Base-by-base conservation (phyloP, 208 protist species). In the Acanthamoeba sp. region DNA sequence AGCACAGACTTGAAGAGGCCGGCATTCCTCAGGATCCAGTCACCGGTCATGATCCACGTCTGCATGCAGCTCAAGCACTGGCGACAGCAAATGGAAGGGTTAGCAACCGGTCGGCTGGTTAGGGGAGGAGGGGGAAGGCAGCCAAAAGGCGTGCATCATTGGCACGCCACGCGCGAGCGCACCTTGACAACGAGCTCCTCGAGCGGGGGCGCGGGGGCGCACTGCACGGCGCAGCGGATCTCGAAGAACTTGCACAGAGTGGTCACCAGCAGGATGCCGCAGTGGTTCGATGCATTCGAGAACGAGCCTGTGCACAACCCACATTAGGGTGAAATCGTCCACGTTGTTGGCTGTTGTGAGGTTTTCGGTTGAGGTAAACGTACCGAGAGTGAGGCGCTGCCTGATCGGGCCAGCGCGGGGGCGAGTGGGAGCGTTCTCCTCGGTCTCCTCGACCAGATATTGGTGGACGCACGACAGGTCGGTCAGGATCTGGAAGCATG, bases 191-290 rank as follows among this genome's bases (percentile, higher is more conserved):
- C 29, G 34, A 91, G 42, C 42, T 73, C 59, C 27, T 71, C 84
- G 22, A 45, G 45, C 34, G 84, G 84, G 12, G 84, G 84, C 1
- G 48, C 3, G 14, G 84, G 84, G 6, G 84, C 50, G 55, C 84
- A 91, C 22, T 91, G 84, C 5, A 50, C 22, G 24, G 50, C 32
- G 42, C 50, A 71, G 22, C 59, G 84, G 22, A 91, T 71, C 32
- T 91, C 84, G 38, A 91, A 91, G 55, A 91, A 91, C 55, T 91
- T 91, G 84, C 84, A 91, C 84, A 91, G 16, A 16, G 57, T 91
- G 32, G 84, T 73, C 34, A 91, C 59, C 29, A 91, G 84, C 84
- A 91, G 55, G 36, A 91, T 91, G 24, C 84, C 84, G 16, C 84
- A 64, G 20, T 91, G 84, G 55, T 91, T 91, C 6, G 84, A 64